A percentile compares a stretch with the other conserved stretches of the same genome.
phyloP scores from a whole-genome alignment of 495 filamentous ascomycete genomes.

The Aspergillus affinis region DNA sequence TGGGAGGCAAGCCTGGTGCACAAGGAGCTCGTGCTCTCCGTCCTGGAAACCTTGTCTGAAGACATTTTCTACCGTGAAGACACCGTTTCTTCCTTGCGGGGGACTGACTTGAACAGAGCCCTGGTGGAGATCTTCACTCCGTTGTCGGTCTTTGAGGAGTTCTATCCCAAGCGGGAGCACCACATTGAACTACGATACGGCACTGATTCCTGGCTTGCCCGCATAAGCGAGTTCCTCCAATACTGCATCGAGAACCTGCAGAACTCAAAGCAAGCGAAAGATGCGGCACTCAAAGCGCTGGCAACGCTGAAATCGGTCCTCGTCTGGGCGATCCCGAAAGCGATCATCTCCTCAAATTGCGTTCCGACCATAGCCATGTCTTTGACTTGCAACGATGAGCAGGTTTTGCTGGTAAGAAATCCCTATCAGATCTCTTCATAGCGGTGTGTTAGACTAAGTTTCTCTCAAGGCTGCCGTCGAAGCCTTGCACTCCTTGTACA shows the following conservation, averaged over 20 bases:
- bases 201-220: conserved; percentile 80
- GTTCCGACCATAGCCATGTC: conserved; percentile 72
- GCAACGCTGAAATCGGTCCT: conserved; percentile 72
- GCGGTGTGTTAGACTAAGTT: conserved; percentile 17
- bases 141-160: conserved; percentile 65
- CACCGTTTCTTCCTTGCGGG: conserved; percentile 75
- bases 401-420: conserved; percentile 67
- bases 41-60: conserved; percentile 92
- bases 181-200: conserved; percentile 66
- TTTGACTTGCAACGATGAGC: conserved; percentile 68
- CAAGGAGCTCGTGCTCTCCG: conserved; percentile 75
- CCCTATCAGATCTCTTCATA: conserved; percentile 7
- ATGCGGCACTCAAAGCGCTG: conserved; percentile 69
- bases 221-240: conserved; percentile 71
- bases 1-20: conserved; percentile 75
- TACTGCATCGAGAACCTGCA: conserved; percentile 68
- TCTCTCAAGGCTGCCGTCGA: conserved; percentile 71
- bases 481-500: conserved; percentile 78
- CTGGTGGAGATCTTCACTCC: conserved; percentile 93
- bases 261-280: conserved; percentile 58
- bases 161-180: conserved; percentile 66
- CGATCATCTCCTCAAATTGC: conserved; percentile 66
- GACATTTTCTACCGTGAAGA: conserved; percentile 93
- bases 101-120: conserved; percentile 78
- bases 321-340: conserved; percentile 81